phyloP scores from a whole-genome alignment of 805 yeast genomes.

The Teunomyces kruisii region DNA sequence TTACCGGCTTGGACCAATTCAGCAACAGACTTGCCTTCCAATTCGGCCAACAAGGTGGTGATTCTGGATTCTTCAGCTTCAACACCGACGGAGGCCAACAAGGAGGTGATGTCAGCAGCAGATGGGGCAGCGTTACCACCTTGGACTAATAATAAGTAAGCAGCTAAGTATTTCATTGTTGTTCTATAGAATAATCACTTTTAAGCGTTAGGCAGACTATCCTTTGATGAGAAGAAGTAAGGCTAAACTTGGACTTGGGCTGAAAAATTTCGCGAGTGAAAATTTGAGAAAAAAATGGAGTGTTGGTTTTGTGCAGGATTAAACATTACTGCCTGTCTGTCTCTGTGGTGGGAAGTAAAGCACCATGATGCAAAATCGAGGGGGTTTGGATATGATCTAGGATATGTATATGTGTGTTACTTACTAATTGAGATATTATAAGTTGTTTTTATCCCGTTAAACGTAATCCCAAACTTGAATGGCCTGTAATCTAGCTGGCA shows the following conservation, averaged over 20 bases:
- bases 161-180: conserved; percentile 95
- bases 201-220: conserved; percentile 83
- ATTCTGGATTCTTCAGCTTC: conserved; percentile 92
- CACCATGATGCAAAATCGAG: too few species aligned
- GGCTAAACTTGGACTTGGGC: conserved; percentile 8
- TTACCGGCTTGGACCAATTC: conserved; percentile 94
- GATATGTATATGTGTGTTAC: too few species aligned
- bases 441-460: too few species aligned
- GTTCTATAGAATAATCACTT: conserved; percentile 66
- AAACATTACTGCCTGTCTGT: too few species aligned
- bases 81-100: conserved; percentile 92
- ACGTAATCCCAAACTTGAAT: too few species aligned
- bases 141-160: conserved; percentile 96
- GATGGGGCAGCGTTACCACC: conserved; percentile 96
- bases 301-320: neutral
- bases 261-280: conserved; percentile 4
- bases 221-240: conserved; percentile 45
- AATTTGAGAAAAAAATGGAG: neutral
- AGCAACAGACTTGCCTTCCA: conserved; percentile 89
- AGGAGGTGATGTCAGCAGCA: conserved; percentile 84
- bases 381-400: too few species aligned
- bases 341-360: too few species aligned
- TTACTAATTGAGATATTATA: too few species aligned
- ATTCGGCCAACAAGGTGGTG: conserved; percentile 73
- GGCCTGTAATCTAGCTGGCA: too few species aligned